Base-by-base conservation (phyloP, 2,329 filamentous ascomycete genomes). In the Fusarium papillatum region DNA sequence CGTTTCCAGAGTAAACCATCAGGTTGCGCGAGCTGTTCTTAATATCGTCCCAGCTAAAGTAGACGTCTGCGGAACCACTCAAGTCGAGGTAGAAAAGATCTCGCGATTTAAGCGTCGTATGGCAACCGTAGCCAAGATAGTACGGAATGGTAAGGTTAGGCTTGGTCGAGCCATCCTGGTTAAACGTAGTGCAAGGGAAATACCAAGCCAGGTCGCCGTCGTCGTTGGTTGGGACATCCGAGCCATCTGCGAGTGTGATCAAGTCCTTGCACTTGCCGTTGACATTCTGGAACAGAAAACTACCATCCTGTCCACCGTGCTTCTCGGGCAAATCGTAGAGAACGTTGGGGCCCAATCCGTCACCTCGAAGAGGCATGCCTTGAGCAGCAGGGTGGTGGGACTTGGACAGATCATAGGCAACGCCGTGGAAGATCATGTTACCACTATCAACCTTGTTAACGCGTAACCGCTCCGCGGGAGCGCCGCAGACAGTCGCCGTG, bases 241-340 rank as follows among this genome's bases (percentile, higher is more conserved):
- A 97, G 67, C 88, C 88, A 2, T 89, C 82, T 1, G 93, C 91
- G 10, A 89, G 84, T 1, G 91, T 98, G 82, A 99, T 98, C 68
- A 98, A 85, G 13, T 90, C 94, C 86, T 98, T 99, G 90, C 97
- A 99, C 74, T 94, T 94, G 60, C 97, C 97, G 79, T 99, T 99
- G 83, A 99, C 97, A 77, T 98, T 98, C 83, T 99, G 97, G 86
- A 99, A 99, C 81, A 99, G 86, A 83, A 99, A 99, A 81, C 96
- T 98, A 69, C 95, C 96, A 82, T 99, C 97, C 84, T 94, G 90
- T n/a, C 96, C 97, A 67, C 93, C 93, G 79, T 96, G 92, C 81
- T 95, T 95, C 77, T 93, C 90, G 1, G 93, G 90, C n/a, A 98
- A 86, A 82, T 98, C 95, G 81, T 92, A 98, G 17, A 99, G 87